phyloP scores from a whole-genome alignment of 1,139 yeast genomes.

The Zygosaccharomyces pseudobailii region DNA sequence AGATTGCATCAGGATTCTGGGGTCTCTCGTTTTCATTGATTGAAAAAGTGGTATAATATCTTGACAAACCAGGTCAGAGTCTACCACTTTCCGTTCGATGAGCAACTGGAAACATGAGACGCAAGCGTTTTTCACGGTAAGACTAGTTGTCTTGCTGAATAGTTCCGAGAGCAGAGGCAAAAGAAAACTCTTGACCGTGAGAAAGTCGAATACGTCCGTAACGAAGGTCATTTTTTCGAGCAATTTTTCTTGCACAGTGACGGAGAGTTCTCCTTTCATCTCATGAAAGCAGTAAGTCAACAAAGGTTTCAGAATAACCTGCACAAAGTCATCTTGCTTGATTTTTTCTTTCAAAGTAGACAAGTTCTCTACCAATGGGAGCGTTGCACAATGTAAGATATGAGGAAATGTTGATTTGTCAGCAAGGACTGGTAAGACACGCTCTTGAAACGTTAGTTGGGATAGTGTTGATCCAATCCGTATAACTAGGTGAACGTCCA shows the following conservation, averaged over 20 bases:
- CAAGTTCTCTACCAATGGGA: slow-evolving; percentile 54
- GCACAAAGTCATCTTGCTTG: slow-evolving; percentile 39
- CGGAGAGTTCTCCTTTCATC: slow-evolving; percentile 19
- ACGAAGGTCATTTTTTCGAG: slow-evolving; percentile 44
- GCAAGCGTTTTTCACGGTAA: slow-evolving; percentile 70
- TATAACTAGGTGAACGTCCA: slow-evolving; percentile 53
- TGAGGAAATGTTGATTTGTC: slow-evolving; percentile 33
- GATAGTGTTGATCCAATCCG: slow-evolving; percentile 66
- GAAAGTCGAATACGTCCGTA: slow-evolving; percentile 56
- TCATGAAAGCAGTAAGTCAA: slow-evolving; percentile 25
- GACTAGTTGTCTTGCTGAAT: slow-evolving; percentile 77
- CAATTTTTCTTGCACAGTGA: slow-evolving; percentile 53
- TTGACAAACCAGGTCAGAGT: slow-evolving; percentile 67
- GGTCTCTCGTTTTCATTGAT: slow-evolving; percentile 72
- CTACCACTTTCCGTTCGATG: slow-evolving; percentile 57
- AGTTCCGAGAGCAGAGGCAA: slow-evolving; percentile 68
- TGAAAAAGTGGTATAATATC: slow-evolving; percentile 72
- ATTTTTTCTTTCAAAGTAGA: slow-evolving; percentile 49
- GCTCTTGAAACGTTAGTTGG: slow-evolving; percentile 71
- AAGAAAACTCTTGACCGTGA: slow-evolving; percentile 65
- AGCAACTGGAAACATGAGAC: slow-evolving; percentile 59
- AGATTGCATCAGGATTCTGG: slow-evolving; percentile 56
- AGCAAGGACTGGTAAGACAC: slow-evolving; percentile 48
- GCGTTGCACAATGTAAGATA: slow-evolving; percentile 46
- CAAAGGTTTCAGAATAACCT: slow-evolving; percentile 37